These are phyloP conservation scores for Boletus coccyginus DNA, from an alignment of 768 basidiomycete species.

Conservation along the genomic window DNA sequence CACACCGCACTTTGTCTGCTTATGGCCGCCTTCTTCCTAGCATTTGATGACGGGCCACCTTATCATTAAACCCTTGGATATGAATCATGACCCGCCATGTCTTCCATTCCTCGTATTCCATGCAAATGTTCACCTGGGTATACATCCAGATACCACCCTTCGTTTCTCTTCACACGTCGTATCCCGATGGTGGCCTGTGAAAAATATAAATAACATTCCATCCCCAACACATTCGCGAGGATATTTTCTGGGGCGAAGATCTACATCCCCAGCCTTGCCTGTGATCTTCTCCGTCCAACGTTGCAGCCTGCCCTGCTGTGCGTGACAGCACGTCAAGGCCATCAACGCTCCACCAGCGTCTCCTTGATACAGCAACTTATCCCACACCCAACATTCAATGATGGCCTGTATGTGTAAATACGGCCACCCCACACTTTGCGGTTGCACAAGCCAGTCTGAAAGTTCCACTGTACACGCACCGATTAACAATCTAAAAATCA, in stretches of 20 bases:
- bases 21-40: neutral
- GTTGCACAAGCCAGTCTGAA: neutral
- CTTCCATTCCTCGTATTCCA: neutral
- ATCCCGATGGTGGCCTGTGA: neutral
- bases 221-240: neutral
- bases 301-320: conserved; percentile 22
- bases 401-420: conserved; percentile 2
- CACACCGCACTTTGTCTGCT: conserved; percentile 10
- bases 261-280: conserved; percentile 4
- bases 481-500: conserved; percentile 5
- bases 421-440: neutral
- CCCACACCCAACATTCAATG: neutral
- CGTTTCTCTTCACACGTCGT: neutral
- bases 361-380: too few species aligned
- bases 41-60: too few species aligned
- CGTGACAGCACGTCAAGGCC: conserved; percentile 23
- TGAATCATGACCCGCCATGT: too few species aligned
- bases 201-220: neutral
- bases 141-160: neutral
- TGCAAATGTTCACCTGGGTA: too few species aligned
- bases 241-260: conserved; percentile 13
- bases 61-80: too few species aligned
- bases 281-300: conserved; percentile 10
- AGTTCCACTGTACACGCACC: neutral
- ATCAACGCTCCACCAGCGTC: conserved; percentile 8